These are phyloP conservation scores for Perkinsus olseni DNA, from an alignment of 169 alveolate genomes.

Conservation along the genomic window DNA sequence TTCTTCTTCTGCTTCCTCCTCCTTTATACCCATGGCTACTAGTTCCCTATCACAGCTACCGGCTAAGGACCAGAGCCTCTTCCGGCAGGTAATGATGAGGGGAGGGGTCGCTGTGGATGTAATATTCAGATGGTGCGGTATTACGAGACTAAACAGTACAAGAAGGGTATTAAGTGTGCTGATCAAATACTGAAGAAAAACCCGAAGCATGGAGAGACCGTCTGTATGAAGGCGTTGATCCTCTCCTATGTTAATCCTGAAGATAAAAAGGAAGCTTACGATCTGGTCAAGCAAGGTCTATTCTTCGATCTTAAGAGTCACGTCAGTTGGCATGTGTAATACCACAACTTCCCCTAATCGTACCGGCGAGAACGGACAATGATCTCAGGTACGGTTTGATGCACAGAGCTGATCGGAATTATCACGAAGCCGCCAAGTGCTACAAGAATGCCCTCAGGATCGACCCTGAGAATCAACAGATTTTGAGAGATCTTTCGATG, in stretches of 20 bases:
- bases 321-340: slow-evolving; percentile 68
- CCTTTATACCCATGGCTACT: not conserved
- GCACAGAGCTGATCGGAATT: slow-evolving; percentile 58
- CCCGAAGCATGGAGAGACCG: slow-evolving; percentile 49
- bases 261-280: slow-evolving; percentile 37
- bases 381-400: slow-evolving; percentile 43
- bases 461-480: slow-evolving; percentile 51
- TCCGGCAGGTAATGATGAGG: not conserved
- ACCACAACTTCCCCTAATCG: not conserved
- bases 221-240: slow-evolving; percentile 46
- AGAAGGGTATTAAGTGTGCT: slow-evolving; percentile 42
- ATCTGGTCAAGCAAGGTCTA: slow-evolving; percentile 43
- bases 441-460: slow-evolving; percentile 48
- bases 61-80: not conserved
- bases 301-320: slow-evolving; percentile 40
- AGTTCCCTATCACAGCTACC: not conserved
- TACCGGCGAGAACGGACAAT: no score
- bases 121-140: not conserved
- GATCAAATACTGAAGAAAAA: slow-evolving; percentile 37
- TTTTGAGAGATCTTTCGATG: slow-evolving; percentile 56
- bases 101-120: not conserved
- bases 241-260: slow-evolving; percentile 30
- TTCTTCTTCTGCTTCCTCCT: not conserved
- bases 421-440: slow-evolving; percentile 59
- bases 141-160: slow-evolving; percentile 40